A percentile compares a stretch with the other conserved stretches of the same genome.
Evolutionary conservation across 805 yeast genomes (phyloP).

Genomic region (Lipomyces spencermartinsiae): DNA sequence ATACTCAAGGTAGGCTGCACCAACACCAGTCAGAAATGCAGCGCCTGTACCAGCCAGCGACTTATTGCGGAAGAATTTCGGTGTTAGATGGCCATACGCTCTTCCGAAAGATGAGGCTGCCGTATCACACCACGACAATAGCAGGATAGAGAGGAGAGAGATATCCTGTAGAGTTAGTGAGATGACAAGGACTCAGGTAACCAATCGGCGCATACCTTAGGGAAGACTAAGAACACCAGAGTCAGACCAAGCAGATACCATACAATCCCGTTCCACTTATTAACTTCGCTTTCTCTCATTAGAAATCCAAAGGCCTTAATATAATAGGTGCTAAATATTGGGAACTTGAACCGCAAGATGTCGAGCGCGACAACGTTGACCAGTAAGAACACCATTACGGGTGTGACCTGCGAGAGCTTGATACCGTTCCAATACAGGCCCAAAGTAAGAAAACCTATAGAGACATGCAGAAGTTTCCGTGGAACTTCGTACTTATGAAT

Average conservation of each 20-base stretch:
- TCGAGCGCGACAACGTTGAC: conserved; percentile 67
- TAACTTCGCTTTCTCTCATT: conserved; percentile 82
- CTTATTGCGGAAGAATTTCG: conserved; percentile 73
- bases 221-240: conserved; percentile 69
- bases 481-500: conserved; percentile 85
- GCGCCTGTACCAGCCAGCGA: conserved; percentile 91
- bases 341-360: conserved; percentile 65
- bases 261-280: conserved; percentile 78
- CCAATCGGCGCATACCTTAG: conserved; percentile 43
- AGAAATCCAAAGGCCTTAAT: conserved; percentile 75
- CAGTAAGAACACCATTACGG: conserved; percentile 64
- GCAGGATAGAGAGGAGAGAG: conserved; percentile 71
- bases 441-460: conserved; percentile 83
- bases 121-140: conserved; percentile 96
- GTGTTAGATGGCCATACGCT: conserved; percentile 81
- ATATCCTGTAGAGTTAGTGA: conserved; percentile 62
- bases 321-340: conserved; percentile 68
- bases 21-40: conserved; percentile 75
- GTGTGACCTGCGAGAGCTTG: conserved; percentile 61
- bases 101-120: conserved; percentile 96
- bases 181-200: background rate
- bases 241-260: conserved; percentile 85
- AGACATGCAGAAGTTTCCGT: conserved; percentile 84
- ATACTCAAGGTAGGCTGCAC: conserved; percentile 71
- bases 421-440: conserved; percentile 71